phyloP scores from a whole-genome alignment of 1,284 basidiomycete genomes.

The Ceratobasidium sp. region DNA sequence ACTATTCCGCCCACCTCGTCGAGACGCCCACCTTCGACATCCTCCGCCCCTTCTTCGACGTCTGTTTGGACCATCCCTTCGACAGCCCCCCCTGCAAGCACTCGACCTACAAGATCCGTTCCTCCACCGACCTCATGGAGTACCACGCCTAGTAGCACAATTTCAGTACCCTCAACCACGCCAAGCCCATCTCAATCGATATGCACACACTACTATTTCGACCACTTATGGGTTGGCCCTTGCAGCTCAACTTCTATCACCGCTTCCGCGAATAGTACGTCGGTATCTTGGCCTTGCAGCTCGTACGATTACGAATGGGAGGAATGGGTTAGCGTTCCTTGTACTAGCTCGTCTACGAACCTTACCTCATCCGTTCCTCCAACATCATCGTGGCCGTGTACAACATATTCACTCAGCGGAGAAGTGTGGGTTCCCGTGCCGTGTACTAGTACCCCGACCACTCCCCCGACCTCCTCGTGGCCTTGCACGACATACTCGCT shows the following conservation, averaged over 20 bases:
- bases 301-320: neutral
- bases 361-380: slow-evolving; percentile 7
- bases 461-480: slow-evolving; percentile 1
- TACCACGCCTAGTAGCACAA: slow-evolving; percentile 2
- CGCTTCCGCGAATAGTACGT: too few species aligned
- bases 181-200: too few species aligned
- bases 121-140: slow-evolving; percentile 13
- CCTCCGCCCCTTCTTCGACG: neutral
- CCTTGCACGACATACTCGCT: slow-evolving; percentile 18
- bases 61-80: neutral
- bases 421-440: neutral
- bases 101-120: slow-evolving; percentile 12
- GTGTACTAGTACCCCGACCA: neutral
- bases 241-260: too few species aligned
- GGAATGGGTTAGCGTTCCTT: slow-evolving; percentile 5
- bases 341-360: neutral
- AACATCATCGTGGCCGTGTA: slow-evolving; percentile 29
- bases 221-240: too few species aligned
- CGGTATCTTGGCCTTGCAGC: neutral
- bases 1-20: neutral
- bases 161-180: neutral
- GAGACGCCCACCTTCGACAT: neutral
- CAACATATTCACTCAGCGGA: slow-evolving; percentile 3
- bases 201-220: too few species aligned
- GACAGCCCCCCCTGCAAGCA: neutral